Evolutionary conservation across 1,284 basidiomycete genomes (phyloP).

Genomic region (Cutaneotrichosporon cyanovorans): DNA sequence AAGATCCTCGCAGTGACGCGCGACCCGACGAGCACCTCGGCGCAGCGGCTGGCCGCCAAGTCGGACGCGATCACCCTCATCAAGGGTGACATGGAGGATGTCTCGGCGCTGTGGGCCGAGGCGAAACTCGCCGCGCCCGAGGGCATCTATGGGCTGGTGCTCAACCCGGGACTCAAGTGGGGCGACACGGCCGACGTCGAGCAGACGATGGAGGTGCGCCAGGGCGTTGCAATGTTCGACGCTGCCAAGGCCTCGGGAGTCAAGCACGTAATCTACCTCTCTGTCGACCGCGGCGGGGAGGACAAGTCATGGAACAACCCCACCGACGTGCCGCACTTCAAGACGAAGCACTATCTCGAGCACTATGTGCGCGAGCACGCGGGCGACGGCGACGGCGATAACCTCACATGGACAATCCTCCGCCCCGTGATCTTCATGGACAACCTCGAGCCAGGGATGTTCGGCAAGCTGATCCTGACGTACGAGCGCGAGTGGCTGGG

Average conservation of each 20-base stretch:
- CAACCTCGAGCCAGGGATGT: conserved; percentile 14
- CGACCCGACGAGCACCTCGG: conserved; percentile 12
- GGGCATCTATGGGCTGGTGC: conserved; percentile 26
- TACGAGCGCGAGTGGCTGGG: conserved; percentile 15
- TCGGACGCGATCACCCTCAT: conserved; percentile 21
- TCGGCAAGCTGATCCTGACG: conserved; percentile 17
- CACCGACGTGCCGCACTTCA: conserved; percentile 15
- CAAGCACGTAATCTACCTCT: conserved; percentile 46
- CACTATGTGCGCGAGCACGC: conserved; percentile 9
- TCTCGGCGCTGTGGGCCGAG: conserved; percentile 13
- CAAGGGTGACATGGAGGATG: conserved; percentile 15
- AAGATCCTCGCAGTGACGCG: conserved; percentile 27
- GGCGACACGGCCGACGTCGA: neutral
- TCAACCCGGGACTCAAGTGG: conserved; percentile 13
- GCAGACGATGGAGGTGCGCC: conserved; percentile 6
- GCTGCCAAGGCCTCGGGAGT: conserved; percentile 43
- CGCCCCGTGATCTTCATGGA: conserved; percentile 15
- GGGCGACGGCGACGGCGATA: neutral
- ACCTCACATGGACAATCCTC: conserved; percentile 12
- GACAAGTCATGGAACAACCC: conserved; percentile 12
- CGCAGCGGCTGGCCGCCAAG: conserved; percentile 15
- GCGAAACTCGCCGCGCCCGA: conserved; percentile 7
- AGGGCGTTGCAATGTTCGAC: conserved; percentile 38
- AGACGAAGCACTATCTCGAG: conserved; percentile 15
- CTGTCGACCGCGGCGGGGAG: conserved; percentile 27